Percentiles rank a stretch among this genome's conserved stretches.
Evolutionary conservation across 495 filamentous ascomycete species (phyloP).

Genomic region (Clohesyomyces aquaticus): DNA sequence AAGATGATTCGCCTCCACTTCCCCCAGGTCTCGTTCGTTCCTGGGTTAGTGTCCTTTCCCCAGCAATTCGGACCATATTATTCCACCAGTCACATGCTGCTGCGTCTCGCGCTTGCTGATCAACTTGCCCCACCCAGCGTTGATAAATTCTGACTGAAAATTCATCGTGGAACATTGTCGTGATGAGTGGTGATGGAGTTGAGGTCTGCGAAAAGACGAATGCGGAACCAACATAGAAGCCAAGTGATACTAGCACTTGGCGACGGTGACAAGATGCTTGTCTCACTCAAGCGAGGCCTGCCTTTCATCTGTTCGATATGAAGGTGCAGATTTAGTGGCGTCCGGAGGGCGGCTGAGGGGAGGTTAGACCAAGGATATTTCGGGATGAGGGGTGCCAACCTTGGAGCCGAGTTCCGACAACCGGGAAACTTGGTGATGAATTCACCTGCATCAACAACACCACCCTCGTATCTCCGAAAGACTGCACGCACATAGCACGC

Average conservation of each 20-base stretch:
- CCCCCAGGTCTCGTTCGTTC: not conserved
- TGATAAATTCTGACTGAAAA: not conserved
- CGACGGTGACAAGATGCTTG: not conserved
- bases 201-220: not conserved
- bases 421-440: slow-evolving; percentile 9
- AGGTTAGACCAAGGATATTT: too few relatives aligned
- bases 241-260: slow-evolving; percentile 5
- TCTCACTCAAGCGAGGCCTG: not conserved
- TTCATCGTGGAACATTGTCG: not conserved
- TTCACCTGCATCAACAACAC: too few relatives aligned
- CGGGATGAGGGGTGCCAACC: not conserved
- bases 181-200: not conserved
- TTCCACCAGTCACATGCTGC: slow-evolving; percentile 6
- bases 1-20: not conserved
- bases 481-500: too few relatives aligned
- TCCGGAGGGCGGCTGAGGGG: not conserved
- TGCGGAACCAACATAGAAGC: not conserved
- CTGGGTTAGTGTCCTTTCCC: not conserved
- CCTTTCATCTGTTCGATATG: not conserved
- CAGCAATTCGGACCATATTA: not conserved
- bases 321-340: not conserved
- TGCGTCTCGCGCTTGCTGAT: not conserved
- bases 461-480: too few relatives aligned
- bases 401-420: slow-evolving; percentile 17
- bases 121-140: not conserved